Evolutionary conservation across 2,329 filamentous ascomycete genomes (phyloP), one percentile per base, ranked within the genome.

Genomic region (Sporothrix phasma): DNA sequence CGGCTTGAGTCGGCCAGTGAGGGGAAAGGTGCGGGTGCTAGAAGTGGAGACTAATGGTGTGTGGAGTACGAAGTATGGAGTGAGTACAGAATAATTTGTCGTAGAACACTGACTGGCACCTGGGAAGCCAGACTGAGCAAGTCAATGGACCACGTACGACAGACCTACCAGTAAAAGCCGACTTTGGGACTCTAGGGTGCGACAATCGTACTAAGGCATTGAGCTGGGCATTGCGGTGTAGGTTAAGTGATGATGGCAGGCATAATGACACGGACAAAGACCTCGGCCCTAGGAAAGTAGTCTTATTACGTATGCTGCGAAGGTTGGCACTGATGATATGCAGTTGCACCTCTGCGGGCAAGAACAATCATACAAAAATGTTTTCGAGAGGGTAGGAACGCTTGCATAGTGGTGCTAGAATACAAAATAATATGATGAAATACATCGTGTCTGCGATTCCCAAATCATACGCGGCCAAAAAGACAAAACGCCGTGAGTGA

Each of bases 401-500:
- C 37, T 22, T 15, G 24, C 39, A 43, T 17, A 19, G 24, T 58
- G 34, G 47, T 39, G 53, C 26, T 29, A 51, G 22, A 41, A 19
- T 29, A 58, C 54, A 58, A 8, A 29, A 58, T 19, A 59, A 19
- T 7, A 43, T 19, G 26, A 31, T 13, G 46, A 39, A 63, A 47
- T 49, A 41, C 34, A 53, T 53, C 60, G 34, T 43, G 45, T 62
- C 53, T 43, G 45, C 47, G 53, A 39, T 39, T 15, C 45, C 59
- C 59, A 62, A 61, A n/a, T 17, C 26, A 43, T 31, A 24, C 47
- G 37, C 17, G 22, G 46, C 7, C 51, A 63, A 59, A n/a, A 63
- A 49, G 47, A 26, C n/a, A 59, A 64, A 59, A 59, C 53, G 53
- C 62, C 62, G 53, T 59, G n/a, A 24, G 51, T 60, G 56, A 46